Evolutionary conservation across 2,329 filamentous ascomycete genomes (phyloP).

Genomic region (Teratosphaeria viscida): DNA sequence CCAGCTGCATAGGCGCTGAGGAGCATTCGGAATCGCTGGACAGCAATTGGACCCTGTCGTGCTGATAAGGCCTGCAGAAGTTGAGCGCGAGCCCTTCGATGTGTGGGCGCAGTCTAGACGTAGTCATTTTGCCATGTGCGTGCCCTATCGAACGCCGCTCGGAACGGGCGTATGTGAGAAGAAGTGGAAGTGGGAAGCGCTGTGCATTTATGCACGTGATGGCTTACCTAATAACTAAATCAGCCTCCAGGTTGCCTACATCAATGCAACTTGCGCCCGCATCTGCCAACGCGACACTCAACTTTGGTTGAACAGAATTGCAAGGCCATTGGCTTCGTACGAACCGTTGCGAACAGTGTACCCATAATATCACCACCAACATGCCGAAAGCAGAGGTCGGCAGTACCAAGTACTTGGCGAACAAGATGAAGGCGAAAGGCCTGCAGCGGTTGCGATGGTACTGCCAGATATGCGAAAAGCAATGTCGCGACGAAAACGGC

Average conservation of each 20-base stretch:
- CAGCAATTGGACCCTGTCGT: not conserved
- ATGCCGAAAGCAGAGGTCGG: slow-evolving; percentile 93
- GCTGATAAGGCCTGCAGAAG: not conserved
- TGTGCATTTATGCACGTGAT: not conserved
- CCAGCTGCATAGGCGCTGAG: not conserved
- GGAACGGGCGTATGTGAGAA: not conserved
- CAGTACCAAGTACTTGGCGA: slow-evolving; percentile 79
- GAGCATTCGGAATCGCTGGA: not conserved
- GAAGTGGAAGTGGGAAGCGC: not conserved
- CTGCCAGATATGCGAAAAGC: slow-evolving; percentile 67
- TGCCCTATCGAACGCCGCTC: not conserved
- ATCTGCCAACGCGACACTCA: not conserved
- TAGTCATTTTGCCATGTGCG: not conserved
- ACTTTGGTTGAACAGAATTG: not conserved
- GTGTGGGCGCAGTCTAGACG: not conserved
- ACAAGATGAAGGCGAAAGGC: slow-evolving; percentile 78
- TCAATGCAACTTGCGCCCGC: not conserved
- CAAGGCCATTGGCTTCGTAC: not conserved
- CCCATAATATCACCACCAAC: slow-evolving; percentile 24
- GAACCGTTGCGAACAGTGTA: not conserved
- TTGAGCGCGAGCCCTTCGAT: not conserved
- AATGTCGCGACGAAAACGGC: slow-evolving; percentile 76
- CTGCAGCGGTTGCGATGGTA: slow-evolving; percentile 81
- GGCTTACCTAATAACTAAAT: not conserved
- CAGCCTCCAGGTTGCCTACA: not conserved